Conservation (phyloP, 2,329 filamentous ascomycete species). For the Sclerotinia sclerotiorum region DNA sequence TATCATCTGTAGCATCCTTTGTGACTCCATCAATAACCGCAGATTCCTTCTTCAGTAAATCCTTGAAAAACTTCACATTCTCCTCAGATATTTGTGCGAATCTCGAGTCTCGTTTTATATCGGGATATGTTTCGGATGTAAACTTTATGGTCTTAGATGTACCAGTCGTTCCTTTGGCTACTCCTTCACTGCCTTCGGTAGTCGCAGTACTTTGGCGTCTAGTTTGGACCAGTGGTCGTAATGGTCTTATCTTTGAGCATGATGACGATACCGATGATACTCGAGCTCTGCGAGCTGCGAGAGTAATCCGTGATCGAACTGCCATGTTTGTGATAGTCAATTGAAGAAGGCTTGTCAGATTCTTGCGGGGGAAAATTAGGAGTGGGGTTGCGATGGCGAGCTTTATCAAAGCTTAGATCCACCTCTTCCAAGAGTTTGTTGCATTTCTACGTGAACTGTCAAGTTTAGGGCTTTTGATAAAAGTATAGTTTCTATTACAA, state of each 20-base stretch:
- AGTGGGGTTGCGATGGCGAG: constrained; percentile 16
- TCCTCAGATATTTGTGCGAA: constrained; percentile 73
- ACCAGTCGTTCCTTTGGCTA: constrained; percentile 35
- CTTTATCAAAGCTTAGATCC: constrained; percentile 15
- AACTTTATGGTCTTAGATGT: constrained; percentile 59
- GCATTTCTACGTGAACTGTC: constrained; percentile 6
- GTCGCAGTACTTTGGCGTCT: constrained; percentile 39
- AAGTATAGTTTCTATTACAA: background rate
- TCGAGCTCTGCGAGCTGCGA: constrained; percentile 36
- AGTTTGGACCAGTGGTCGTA: constrained; percentile 32
- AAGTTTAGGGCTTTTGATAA: background rate
- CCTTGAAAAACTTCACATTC: constrained; percentile 80
- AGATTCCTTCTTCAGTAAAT: constrained; percentile 73
- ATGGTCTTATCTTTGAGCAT: constrained; percentile 21
- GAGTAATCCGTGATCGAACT: constrained; percentile 32
- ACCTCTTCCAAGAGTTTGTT: background rate
- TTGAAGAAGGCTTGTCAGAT: constrained; percentile 13
- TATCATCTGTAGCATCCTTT: constrained; percentile 70
- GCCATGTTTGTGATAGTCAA: constrained; percentile 32
- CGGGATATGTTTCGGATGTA: constrained; percentile 83
- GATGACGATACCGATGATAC: constrained; percentile 24
- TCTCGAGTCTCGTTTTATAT: constrained; percentile 73
- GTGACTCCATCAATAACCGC: constrained; percentile 84
- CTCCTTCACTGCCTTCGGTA: constrained; percentile 36
- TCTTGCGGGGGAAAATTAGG: constrained; percentile 17